Percentiles rank a stretch among this genome's conserved stretches.
phyloP scores from a whole-genome alignment of 1,284 basidiomycete genomes.

The Marasmius oreades region DNA sequence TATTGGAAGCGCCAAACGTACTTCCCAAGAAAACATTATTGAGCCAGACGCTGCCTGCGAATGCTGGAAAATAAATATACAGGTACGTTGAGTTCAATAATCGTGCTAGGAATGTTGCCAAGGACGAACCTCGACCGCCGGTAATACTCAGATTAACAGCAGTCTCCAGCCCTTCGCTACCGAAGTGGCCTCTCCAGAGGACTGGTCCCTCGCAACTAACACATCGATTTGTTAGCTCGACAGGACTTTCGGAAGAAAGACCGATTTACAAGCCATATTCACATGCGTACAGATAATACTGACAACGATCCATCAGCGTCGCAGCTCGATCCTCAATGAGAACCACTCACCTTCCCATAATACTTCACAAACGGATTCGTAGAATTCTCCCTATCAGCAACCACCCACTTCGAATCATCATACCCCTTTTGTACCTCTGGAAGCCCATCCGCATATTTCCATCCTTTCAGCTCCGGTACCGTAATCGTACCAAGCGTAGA shows the following conservation, averaged over 20 bases:
- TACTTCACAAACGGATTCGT: conserved; percentile 22
- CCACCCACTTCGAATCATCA: conserved; percentile 31
- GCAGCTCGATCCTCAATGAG: neutral
- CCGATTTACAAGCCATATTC: conserved; percentile 39
- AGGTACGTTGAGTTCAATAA: neutral
- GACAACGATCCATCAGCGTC: conserved; percentile 48
- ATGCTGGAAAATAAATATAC: conserved; percentile 40
- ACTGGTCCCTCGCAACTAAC: conserved; percentile 56
- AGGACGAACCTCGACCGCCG: conserved; percentile 51
- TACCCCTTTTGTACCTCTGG: conserved; percentile 31
- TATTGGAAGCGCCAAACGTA: conserved; percentile 31
- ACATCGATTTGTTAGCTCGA: neutral
- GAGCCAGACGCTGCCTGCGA: conserved; percentile 57
- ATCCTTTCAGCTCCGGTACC: conserved; percentile 13
- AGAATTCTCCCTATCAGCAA: conserved; percentile 32
- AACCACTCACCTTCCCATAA: conserved; percentile 11
- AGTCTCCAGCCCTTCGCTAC: conserved; percentile 36
- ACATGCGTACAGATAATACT: conserved; percentile 36
- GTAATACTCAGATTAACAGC: conserved; percentile 53
- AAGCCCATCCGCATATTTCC: conserved; percentile 33
- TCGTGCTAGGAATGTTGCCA: neutral
- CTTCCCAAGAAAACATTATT: conserved; percentile 52
- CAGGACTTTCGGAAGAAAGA: neutral
- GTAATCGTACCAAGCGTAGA: conserved; percentile 18
- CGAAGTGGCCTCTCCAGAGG: conserved; percentile 62